Conservation (phyloP, 257 asterid genomes). For the Petunia secreta region DNA sequence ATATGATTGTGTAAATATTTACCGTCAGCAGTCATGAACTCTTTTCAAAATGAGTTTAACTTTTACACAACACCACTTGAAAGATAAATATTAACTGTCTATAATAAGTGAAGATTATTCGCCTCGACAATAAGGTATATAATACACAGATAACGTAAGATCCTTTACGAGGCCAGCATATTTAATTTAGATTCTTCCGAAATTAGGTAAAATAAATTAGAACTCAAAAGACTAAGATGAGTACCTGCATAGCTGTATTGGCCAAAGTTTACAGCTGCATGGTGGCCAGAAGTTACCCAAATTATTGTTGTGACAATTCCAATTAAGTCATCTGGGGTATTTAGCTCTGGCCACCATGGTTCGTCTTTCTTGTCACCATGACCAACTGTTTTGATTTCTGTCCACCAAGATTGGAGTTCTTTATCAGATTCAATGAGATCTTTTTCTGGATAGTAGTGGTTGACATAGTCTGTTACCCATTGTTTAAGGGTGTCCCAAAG, state of each 20-base stretch:
- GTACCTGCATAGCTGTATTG: slow-evolving; percentile 60
- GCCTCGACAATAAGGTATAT: not conserved
- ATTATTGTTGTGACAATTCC: slow-evolving; percentile 61
- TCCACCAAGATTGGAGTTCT: slow-evolving; percentile 88
- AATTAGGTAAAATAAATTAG: no score
- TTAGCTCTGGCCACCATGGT: slow-evolving; percentile 76
- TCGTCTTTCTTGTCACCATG: slow-evolving; percentile 76
- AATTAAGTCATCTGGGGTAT: slow-evolving; percentile 49
- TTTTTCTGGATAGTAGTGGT: slow-evolving; percentile 49
- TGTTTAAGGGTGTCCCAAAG: slow-evolving; percentile 71
- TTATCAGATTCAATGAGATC: slow-evolving; percentile 43
- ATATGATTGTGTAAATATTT: not conserved
- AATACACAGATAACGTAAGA: no score
- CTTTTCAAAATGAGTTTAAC: no score
- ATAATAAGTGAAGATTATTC: not conserved
- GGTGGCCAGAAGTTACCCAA: slow-evolving; percentile 82
- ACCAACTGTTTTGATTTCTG: slow-evolving; percentile 62
- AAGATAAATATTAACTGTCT: not conserved
- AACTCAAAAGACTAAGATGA: not conserved
- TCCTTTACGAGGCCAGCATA: no score
- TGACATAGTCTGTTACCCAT: slow-evolving; percentile 73
- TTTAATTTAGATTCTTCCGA: no score
- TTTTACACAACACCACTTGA: not conserved
- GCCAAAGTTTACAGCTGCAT: slow-evolving; percentile 85
- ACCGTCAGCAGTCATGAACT: not conserved